A percentile compares a stretch with the other conserved stretches of the same genome.
Conservation (phyloP, 345 rosid species). For the Aquilaria yunnanensis region DNA sequence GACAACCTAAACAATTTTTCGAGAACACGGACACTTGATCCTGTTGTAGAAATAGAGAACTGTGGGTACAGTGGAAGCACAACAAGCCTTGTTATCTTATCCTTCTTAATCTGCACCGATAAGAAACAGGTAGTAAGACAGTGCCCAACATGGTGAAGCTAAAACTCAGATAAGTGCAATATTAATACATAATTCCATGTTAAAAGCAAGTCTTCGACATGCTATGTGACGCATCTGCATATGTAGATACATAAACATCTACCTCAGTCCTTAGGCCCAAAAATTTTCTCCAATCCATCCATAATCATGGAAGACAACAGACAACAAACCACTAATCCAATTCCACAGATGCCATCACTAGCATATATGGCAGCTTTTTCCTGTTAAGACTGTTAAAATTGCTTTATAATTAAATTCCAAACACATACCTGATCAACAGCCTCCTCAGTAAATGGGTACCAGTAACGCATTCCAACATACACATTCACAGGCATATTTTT, state of each 20-base stretch:
- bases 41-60: constrained; percentile 89
- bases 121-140: constrained; percentile 8
- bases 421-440: constrained; percentile 68
- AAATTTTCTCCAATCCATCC: neutral
- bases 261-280: neutral
- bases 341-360: neutral
- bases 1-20: constrained; percentile 61
- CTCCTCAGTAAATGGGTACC: constrained; percentile 93
- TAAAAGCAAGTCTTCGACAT: neutral
- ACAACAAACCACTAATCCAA: neutral
- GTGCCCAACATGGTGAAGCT: neutral
- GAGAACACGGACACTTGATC: constrained; percentile 85
- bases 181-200: neutral
- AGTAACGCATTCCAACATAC: constrained; percentile 88
- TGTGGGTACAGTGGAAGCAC: constrained; percentile 98
- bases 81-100: constrained; percentile 75
- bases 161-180: neutral
- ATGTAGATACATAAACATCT: neutral
- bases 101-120: constrained; percentile 59
- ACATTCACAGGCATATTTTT: constrained; percentile 57
- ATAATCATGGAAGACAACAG: neutral
- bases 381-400: neutral
- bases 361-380: neutral
- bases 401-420: neutral
- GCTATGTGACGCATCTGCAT: neutral